Base-by-base conservation (phyloP, 768 basidiomycete species). In the Russula earlei region DNA sequence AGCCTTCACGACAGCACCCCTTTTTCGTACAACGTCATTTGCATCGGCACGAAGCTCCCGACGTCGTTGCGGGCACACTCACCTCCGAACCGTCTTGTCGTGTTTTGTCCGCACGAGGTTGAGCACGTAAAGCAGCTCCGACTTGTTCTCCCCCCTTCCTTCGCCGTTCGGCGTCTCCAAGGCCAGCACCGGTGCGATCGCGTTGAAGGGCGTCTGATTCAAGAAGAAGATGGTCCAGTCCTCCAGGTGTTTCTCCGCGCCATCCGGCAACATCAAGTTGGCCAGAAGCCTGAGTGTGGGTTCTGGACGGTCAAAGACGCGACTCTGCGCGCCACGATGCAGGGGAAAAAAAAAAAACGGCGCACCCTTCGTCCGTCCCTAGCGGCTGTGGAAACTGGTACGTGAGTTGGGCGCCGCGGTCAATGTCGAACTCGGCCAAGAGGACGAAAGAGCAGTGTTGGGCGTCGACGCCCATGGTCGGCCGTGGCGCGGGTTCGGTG, bases 181-280 rank as follows among this genome's bases (percentile, higher is more conserved):
- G 1, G 87, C 82, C 40, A 94, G 76, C 15, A 92, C 80, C 6
- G 91, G 87, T 1, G 84, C 80, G 61, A 95, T 90, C 17, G 84
- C 85, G 66, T 93, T 92, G 72, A 85, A 88, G 0, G 84, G 77
- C 0, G 89, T 91, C 71, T 97, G 96, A 67, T 97, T 97, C 55
- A 99, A 80, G 70, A 95, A 96, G 77, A 99, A 99, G 42, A 97
- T 84, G 5, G 96, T 98, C 94, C 94, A 98, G 70, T 98, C 96
- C 68, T 95, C 91, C 22, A 87, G 72, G 59, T 95, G 89, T 49
- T 87, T 83, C 72, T 99, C 95, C 29, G 93, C 96, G 6, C 96
- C 96, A 69, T 99, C 96, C 11, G 96, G 96, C 20, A 99, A 79
- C 96, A 99, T 99, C 58, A 95, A 80, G 74, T 95, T 95, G 4